Percentiles rank a stretch among this genome's conserved stretches.
Conservation (phyloP, 768 basidiomycete species). For the Dacryopinax spathularia region DNA sequence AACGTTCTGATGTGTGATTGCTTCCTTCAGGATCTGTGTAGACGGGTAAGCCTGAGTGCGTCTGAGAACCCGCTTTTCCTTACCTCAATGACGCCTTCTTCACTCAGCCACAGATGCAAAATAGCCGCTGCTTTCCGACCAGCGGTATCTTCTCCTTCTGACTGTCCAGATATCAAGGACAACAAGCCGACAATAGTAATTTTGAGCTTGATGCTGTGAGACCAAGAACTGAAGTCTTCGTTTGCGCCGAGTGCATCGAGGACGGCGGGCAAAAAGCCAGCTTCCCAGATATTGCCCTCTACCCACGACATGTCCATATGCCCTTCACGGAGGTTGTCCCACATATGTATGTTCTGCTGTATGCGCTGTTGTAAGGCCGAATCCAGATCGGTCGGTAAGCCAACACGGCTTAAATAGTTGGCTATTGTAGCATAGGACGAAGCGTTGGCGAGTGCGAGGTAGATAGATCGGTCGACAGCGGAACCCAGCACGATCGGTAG, state of each 20-base stretch:
- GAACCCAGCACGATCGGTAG: neutral
- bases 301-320: neutral
- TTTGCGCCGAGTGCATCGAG: neutral
- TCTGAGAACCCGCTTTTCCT: neutral
- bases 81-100: neutral
- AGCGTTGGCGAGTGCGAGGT: neutral
- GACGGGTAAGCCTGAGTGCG: neutral
- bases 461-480: neutral
- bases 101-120: neutral
- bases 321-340: neutral
- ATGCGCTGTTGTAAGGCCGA: neutral
- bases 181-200: neutral
- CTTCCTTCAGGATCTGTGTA: neutral
- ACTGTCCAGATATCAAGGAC: neutral
- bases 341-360: neutral
- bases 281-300: neutral
- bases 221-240: neutral
- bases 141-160: neutral
- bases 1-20: neutral
- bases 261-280: neutral
- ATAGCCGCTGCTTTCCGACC: neutral
- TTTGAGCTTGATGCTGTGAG: neutral
- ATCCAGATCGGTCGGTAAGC: neutral
- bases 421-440: neutral
- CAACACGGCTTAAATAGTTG: neutral